Conservation (phyloP, 805 yeast genomes). For the Lachancea sp. region DNA sequence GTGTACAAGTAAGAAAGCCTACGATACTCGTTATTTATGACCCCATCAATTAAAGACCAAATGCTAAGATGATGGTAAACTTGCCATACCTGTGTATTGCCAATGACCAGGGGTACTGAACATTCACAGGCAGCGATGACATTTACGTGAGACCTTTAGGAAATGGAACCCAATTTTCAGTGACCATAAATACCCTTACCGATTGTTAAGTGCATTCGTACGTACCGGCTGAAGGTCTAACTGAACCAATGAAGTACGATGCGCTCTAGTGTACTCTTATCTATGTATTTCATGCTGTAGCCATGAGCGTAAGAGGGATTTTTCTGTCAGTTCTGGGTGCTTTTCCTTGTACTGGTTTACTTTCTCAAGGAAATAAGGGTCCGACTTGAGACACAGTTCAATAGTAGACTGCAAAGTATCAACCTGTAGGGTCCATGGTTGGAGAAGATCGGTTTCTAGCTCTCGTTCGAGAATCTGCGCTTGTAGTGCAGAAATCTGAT, state of each 20-base stretch:
- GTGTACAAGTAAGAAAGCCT: not conserved
- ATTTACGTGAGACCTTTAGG: no score
- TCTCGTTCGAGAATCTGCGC: conserved; percentile 16
- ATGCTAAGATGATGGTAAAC: not conserved
- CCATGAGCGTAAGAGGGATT: not conserved
- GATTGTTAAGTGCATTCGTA: no score
- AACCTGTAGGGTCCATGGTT: conserved; percentile 23
- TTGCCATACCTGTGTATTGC: no score
- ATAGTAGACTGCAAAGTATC: conserved; percentile 16
- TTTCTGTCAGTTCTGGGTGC: not conserved
- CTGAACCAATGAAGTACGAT: not conserved
- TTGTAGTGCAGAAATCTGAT: conserved; percentile 17
- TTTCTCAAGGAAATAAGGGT: conserved; percentile 1
- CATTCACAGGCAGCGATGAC: no score
- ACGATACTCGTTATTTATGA: no score
- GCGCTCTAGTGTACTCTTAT: not conserved
- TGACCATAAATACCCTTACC: no score
- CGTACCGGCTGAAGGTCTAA: no score
- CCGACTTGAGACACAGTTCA: not conserved
- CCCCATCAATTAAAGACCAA: no score
- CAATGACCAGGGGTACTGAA: no score
- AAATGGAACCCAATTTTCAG: no score
- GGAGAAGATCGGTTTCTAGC: conserved; percentile 20
- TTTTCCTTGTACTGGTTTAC: not conserved
- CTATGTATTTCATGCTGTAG: not conserved